Evolutionary conservation across 306 rosid species (phyloP), one percentile per base, ranked within the genome.

Genomic region (Delonix regia): DNA sequence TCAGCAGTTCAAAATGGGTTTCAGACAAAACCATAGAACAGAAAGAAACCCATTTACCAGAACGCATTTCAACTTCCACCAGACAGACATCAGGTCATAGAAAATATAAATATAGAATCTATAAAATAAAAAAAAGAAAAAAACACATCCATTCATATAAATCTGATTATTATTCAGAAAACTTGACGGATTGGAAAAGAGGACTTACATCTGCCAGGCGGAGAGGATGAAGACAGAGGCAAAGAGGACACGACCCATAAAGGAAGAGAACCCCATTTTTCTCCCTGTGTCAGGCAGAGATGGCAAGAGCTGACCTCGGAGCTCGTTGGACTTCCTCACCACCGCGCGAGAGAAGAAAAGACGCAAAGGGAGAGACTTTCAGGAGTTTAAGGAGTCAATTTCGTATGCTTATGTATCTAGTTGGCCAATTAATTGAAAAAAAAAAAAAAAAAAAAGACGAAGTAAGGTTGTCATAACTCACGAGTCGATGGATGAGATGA

Each of bases 181-280:
- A 78, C 48, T 66, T 18, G 9, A 22, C 57, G 74, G 90, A 90
- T 85, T 84, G 82, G 78, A 55, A 15, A 24, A 36, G 78, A 25
- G 69, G n/a, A 57, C 82, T 80, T 39, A 92, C 98, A 89, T 86
- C 86, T 92, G 97, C 90, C 93, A 89, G 3, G 98, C 98, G 24
- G 97, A 92, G 84, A 92, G 92, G 85, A 94, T 90, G 91, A 94
- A 94, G 87, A 94, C 73, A 59, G 97, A 88, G 56, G 98, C 97
- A 79, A 94, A 94, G 74, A 94, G 93, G 64, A 94, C 87, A 10
- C 98, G 94, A 49, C 98, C 98, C 75, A 92, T 83, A 77, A 90
- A 90, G 75, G 97, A 92, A 83, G 77, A 69, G 87, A 94, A 92
- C 1, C 94, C 97, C 98, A 94, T 94, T 25, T 66, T 21, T 75